Percentiles rank a stretch among this genome's conserved stretches.
These are phyloP conservation scores for Cucurbita maxima DNA, from an alignment of 306 rosid genomes.

Conservation along the genomic window DNA sequence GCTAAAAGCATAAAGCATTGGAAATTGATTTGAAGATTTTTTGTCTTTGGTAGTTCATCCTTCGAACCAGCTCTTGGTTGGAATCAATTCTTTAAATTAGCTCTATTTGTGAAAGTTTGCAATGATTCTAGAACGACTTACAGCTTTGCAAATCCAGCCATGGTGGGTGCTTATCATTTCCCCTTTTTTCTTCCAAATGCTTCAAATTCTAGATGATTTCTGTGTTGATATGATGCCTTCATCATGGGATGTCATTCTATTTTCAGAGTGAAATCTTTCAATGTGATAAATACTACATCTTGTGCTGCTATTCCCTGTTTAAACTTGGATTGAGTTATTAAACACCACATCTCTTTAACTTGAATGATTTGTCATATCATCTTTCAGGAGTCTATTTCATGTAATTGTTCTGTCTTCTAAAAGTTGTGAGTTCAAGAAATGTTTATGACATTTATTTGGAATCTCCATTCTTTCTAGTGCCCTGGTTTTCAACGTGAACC, in stretches of 20 bases:
- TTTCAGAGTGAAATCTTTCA: background rate
- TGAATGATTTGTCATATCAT: background rate
- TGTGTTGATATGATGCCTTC: background rate
- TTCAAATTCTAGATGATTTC: background rate
- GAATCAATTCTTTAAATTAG: no score
- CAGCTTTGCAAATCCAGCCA: no score
- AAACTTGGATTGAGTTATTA: background rate
- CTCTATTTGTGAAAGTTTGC: no score
- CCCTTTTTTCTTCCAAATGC: background rate
- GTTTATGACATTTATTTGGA: background rate
- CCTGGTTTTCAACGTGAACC: background rate
- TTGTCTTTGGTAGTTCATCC: no score
- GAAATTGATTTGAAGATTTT: no score
- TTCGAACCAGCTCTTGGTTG: no score
- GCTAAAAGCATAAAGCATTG: no score
- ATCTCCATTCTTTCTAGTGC: background rate
- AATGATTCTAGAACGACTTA: no score
- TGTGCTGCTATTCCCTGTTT: background rate
- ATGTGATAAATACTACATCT: background rate
- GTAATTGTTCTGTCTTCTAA: background rate
- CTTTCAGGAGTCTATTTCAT: background rate
- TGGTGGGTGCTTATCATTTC: no score
- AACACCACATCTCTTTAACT: background rate
- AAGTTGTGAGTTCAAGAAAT: constrained; percentile 1
- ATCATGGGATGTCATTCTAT: background rate